Percentiles rank a stretch among this genome's conserved stretches.
phyloP scores from a whole-genome alignment of 805 yeast genomes.

The Grigorovia yakushimaensis region DNA sequence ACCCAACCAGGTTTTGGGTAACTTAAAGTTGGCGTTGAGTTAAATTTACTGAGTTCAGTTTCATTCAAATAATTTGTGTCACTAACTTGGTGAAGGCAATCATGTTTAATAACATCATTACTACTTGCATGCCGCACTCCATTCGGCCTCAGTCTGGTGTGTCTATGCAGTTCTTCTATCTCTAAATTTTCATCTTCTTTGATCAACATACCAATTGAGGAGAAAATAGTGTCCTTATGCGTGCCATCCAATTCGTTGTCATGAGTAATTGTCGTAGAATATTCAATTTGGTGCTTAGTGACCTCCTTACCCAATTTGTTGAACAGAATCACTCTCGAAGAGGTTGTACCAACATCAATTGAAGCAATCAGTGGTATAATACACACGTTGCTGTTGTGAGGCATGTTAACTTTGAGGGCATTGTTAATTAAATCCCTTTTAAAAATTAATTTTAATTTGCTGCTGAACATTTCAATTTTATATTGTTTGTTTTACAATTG shows the following conservation, averaged over 20 bases:
- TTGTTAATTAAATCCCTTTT: background rate
- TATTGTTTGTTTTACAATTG: background rate
- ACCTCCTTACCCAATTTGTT: conserved; percentile 63
- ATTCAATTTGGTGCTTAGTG: conserved; percentile 85
- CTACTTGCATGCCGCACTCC: too few relatives aligned
- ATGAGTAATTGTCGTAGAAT: conserved; percentile 61
- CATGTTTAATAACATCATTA: background rate
- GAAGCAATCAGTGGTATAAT: conserved; percentile 46
- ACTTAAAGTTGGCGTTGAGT: conserved; percentile 52
- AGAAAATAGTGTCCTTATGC: conserved; percentile 41
- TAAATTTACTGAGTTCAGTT: background rate
- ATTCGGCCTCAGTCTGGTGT: too few relatives aligned
- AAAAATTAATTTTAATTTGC: background rate
- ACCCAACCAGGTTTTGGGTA: conserved; percentile 89
- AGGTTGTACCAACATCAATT: conserved; percentile 86
- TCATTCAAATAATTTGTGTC: background rate
- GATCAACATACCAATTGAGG: conserved; percentile 68
- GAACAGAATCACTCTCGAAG: conserved; percentile 81
- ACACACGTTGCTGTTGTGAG: background rate
- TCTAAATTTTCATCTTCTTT: conserved; percentile 48
- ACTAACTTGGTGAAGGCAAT: background rate
- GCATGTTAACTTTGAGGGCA: background rate
- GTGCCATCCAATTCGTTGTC: conserved; percentile 6
- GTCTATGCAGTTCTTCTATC: conserved; percentile 45
- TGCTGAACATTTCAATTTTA: background rate